Evolutionary conservation across 148 eudicot genomes (phyloP), one percentile per base, ranked within the genome.

Genomic region (Cornus suecica): DNA sequence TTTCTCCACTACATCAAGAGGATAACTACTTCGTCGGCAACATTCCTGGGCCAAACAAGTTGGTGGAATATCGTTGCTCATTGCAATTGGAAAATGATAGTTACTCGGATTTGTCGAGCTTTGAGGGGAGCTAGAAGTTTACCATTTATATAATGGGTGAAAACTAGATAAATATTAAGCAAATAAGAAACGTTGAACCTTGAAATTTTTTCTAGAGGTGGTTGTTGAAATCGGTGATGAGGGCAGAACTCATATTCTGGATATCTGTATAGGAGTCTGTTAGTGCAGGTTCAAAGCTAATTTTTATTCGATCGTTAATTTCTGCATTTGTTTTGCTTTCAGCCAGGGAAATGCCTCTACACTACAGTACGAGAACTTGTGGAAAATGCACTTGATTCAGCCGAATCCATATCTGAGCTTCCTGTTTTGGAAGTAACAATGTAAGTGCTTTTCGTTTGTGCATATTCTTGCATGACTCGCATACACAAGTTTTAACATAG

Each of bases 361-460:
- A 96, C 99, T 52, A 96, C 99, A 45, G 97, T 96, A 73, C 84
- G 99, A 80, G 99, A 96, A 87, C 91, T 96, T 75, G 97, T 96
- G 69, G 99, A 96, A 83, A 96, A 96, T 87, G 86, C 98, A 22
- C 93, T 96, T 81, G 99, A 96, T 86, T 93, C 99, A 16, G 90
- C 97, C 0, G 99, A 96, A 83, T 86, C 99, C 13, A 90, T 96
- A 78, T 84, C 97, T 20, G 93, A 93, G 84, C 98, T 96, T 71
- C 99, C 99, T 61, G 81, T 86, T 60, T 87, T 96, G 48, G 99
- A 96, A 84, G 70, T 96, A 37, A 88, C 87, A 15, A 91, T 96
- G 99, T 96, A 79, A 82, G 89, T 83, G 27, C 58, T 67, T 48
- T 65, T 37, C 66, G 15, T 24, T 60, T 45, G n/a, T 62, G 37